Conservation (phyloP, 495 filamentous ascomycete genomes). For the Trichoderma reesei region DNA sequence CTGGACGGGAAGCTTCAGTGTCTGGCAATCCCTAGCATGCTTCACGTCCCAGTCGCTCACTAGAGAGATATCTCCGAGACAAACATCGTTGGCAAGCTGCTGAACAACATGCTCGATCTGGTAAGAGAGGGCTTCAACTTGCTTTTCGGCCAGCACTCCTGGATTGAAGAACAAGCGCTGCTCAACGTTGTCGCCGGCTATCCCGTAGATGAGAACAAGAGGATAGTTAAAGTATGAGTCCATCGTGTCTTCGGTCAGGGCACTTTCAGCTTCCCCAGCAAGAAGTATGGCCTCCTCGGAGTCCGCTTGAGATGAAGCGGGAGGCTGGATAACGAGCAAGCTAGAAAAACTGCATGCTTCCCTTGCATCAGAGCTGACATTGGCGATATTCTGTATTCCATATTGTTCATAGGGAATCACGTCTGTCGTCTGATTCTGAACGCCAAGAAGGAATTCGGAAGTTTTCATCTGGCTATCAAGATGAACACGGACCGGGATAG, state of each 20-base stretch:
- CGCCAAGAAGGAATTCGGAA: constrained; percentile 12
- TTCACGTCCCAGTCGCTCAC: neutral
- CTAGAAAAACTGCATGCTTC: constrained; percentile 22
- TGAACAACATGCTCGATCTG: constrained; percentile 15
- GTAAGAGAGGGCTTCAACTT: constrained; percentile 16
- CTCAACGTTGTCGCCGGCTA: neutral
- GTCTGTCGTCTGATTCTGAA: constrained; percentile 27
- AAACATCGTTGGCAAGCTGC: constrained; percentile 4
- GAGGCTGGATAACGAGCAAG: constrained; percentile 7
- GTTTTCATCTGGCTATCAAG: constrained; percentile 12
- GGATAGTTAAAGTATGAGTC: constrained; percentile 6
- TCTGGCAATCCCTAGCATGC: neutral
- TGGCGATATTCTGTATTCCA: constrained; percentile 33
- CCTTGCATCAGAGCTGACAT: constrained; percentile 16
- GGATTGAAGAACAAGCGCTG: constrained; percentile 10
- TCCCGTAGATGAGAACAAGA: neutral
- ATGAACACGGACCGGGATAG: constrained; percentile 41
- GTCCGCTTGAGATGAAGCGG: neutral
- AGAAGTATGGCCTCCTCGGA: neutral
- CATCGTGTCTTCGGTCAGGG: neutral
- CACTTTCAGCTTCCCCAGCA: neutral
- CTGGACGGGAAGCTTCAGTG: neutral
- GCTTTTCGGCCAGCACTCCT: constrained; percentile 9
- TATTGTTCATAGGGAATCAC: constrained; percentile 37
- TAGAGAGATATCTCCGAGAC: neutral